Conservation (phyloP, 23 red algal genomes). For the Gracilariopsis chorda region DNA sequence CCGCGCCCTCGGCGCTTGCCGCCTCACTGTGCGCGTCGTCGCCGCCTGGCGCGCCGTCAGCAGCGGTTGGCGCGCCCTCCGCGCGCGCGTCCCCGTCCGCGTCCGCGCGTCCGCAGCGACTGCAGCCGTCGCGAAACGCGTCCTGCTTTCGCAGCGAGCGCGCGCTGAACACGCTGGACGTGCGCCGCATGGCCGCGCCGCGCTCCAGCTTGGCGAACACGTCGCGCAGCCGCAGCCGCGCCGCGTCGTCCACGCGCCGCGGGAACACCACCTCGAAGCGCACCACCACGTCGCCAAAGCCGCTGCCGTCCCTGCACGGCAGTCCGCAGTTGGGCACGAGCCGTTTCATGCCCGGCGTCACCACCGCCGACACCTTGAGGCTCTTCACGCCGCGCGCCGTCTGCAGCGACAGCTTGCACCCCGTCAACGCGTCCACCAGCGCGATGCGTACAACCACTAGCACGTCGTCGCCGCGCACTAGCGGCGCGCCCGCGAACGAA, state of each 20-base stretch:
- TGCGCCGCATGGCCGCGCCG: not conserved
- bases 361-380: not conserved
- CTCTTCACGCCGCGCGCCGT: not conserved
- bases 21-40: not conserved
- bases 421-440: conserved; percentile 51
- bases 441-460: not conserved
- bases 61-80: not conserved
- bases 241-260: conserved; percentile 16
- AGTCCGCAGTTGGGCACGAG: conserved; percentile 1
- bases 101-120: not conserved
- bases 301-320: not conserved
- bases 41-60: not conserved
- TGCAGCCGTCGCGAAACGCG: not conserved
- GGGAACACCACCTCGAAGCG: conserved; percentile 50
- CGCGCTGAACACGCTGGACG: conserved; percentile 10
- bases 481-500: not conserved
- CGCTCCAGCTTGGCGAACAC: conserved; percentile 33
- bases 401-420: not conserved
- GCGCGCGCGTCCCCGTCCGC: not conserved
- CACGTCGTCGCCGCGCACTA: conserved; percentile 39
- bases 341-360: not conserved
- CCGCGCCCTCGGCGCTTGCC: not conserved
- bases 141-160: not conserved
- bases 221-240: not conserved
- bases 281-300: conserved; percentile 19